phyloP scores from a whole-genome alignment of 148 eudicot species.

The Silene latifolia region DNA sequence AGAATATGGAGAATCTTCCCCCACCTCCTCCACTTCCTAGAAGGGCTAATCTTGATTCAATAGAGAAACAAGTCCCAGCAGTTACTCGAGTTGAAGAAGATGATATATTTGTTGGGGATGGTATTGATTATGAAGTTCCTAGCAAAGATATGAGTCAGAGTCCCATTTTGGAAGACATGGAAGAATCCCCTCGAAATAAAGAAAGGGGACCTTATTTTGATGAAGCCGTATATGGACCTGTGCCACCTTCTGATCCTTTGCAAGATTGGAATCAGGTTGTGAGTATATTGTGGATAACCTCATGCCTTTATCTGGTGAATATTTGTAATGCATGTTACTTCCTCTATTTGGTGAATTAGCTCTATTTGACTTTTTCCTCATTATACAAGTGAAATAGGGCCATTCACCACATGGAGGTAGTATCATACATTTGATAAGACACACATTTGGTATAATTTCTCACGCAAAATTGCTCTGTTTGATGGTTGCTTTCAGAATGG shows the following conservation, averaged over 20 bases:
- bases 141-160: constrained; percentile 86
- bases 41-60: constrained; percentile 42
- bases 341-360: background rate
- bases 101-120: constrained; percentile 91
- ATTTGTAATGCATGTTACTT: background rate
- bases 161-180: constrained; percentile 93
- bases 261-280: constrained; percentile 83
- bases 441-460: constrained; percentile 8
- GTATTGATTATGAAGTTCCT: constrained; percentile 74
- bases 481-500: constrained; percentile 52
- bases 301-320: constrained; percentile 12
- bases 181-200: constrained; percentile 89
- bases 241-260: constrained; percentile 73
- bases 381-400: too few species aligned
- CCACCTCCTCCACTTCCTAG: constrained; percentile 85
- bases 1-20: constrained; percentile 51
- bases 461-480: constrained; percentile 4
- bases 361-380: too few species aligned
- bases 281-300: constrained; percentile 23
- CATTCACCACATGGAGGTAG: background rate
- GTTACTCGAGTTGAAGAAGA: constrained; percentile 77
- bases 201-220: constrained; percentile 57
- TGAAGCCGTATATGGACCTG: constrained; percentile 92
- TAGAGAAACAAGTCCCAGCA: constrained; percentile 53
- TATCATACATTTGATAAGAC: constrained; percentile 7